phyloP scores from a whole-genome alignment of 148 eudicot genomes.

The Salicornia ramosissima region DNA sequence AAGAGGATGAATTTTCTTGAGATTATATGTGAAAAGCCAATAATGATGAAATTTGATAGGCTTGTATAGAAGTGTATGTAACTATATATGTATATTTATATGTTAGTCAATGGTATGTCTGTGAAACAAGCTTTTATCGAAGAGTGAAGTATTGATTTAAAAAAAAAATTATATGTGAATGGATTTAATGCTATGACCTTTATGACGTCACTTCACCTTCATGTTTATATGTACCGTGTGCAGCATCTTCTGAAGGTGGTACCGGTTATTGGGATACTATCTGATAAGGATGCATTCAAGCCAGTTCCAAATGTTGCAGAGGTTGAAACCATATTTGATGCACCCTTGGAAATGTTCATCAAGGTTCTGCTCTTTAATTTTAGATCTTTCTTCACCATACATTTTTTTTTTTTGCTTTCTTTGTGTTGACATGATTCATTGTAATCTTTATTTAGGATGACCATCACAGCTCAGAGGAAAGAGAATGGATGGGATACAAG shows the following conservation, averaged over 20 bases:
- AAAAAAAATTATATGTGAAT: neutral
- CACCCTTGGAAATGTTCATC: conserved; percentile 80
- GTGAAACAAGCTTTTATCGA: too few relatives aligned
- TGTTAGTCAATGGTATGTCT: too few relatives aligned
- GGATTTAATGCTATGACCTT: neutral
- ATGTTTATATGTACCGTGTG: conserved; percentile 28
- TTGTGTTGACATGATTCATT: neutral
- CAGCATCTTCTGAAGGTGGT: conserved; percentile 43
- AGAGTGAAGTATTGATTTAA: neutral
- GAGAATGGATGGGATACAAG: conserved; percentile 83
- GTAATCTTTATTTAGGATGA: conserved; percentile 52
- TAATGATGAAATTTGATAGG: too few relatives aligned
- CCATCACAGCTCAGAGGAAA: conserved; percentile 63
- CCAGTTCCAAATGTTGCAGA: conserved; percentile 61
- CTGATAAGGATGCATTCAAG: conserved; percentile 48
- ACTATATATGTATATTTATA: too few relatives aligned
- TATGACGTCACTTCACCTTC: neutral
- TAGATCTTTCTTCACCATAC: neutral
- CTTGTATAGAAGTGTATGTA: too few relatives aligned
- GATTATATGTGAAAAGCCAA: too few relatives aligned
- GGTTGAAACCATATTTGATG: conserved; percentile 81
- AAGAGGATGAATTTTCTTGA: too few relatives aligned
- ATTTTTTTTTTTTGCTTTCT: neutral
- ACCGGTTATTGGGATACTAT: conserved; percentile 45
- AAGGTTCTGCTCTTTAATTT: conserved; percentile 34